These are phyloP conservation scores for Fusarium nodosum DNA, from an alignment of 2,329 filamentous ascomycete species.

Conservation along the genomic window DNA sequence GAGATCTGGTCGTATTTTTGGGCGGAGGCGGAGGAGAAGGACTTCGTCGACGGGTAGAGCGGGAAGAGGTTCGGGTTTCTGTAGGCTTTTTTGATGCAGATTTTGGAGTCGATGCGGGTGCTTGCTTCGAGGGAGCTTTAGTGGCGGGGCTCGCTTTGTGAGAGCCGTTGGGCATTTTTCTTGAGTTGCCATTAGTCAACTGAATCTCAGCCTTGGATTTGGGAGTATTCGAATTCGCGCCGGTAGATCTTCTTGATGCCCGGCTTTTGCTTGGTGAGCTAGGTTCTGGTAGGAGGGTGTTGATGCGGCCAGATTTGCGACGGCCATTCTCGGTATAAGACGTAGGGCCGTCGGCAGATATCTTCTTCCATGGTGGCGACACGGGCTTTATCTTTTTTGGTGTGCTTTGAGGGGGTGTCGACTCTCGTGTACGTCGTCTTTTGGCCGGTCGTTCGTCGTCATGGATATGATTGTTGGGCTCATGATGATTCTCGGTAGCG, in stretches of 20 bases:
- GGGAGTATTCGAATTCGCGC: slow-evolving; percentile 53
- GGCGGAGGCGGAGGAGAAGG: slow-evolving; percentile 58
- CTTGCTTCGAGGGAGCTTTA: slow-evolving; percentile 46
- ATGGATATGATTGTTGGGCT: slow-evolving; percentile 56
- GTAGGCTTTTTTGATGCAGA: slow-evolving; percentile 50
- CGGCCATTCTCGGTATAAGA: slow-evolving; percentile 82
- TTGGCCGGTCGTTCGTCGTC: slow-evolving; percentile 70
- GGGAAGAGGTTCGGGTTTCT: slow-evolving; percentile 51
- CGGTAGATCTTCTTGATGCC: slow-evolving; percentile 61
- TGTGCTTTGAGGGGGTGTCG: slow-evolving; percentile 59
- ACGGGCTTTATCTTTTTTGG: slow-evolving; percentile 62
- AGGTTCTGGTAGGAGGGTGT: slow-evolving; percentile 67
- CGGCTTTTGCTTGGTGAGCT: slow-evolving; percentile 65
- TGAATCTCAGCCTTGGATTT: slow-evolving; percentile 51
- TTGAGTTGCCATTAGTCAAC: slow-evolving; percentile 46
- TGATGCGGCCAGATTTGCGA: slow-evolving; percentile 75
- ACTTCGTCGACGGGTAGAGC: slow-evolving; percentile 57
- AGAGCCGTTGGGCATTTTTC: slow-evolving; percentile 47
- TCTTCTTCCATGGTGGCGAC: slow-evolving; percentile 95
- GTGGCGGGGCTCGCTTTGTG: slow-evolving; percentile 48
- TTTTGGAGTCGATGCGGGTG: slow-evolving; percentile 50
- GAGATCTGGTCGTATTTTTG: slow-evolving; percentile 59
- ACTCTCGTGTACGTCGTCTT: slow-evolving; percentile 71
- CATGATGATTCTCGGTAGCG: slow-evolving; percentile 53
- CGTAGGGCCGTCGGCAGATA: slow-evolving; percentile 87